phyloP scores from a whole-genome alignment of 306 rosid species.

The Quercus agrifolia region DNA sequence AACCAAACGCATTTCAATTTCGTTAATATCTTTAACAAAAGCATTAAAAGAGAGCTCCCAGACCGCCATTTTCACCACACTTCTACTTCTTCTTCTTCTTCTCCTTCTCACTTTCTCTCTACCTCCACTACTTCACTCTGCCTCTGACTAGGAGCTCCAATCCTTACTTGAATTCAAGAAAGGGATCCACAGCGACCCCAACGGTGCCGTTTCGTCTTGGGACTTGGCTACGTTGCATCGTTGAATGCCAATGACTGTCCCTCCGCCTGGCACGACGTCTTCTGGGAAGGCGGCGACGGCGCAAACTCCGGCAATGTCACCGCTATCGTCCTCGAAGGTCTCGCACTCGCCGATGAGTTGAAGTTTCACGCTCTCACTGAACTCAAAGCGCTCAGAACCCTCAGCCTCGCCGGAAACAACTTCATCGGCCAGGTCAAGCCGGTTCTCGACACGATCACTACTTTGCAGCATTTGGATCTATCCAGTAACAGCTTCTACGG shows the following conservation, averaged over 20 bases:
- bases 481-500: constrained; percentile 70
- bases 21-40: too few species aligned
- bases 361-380: constrained; percentile 69
- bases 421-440: constrained; percentile 76
- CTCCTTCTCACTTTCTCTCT: constrained; percentile 11
- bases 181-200: constrained; percentile 67
- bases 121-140: constrained; percentile 6
- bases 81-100: neutral
- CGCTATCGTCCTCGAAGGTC: constrained; percentile 49
- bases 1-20: too few species aligned
- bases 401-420: constrained; percentile 60
- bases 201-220: constrained; percentile 48
- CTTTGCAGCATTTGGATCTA: constrained; percentile 84
- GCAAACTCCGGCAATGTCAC: constrained; percentile 51
- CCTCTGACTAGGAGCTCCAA: constrained; percentile 63
- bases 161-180: constrained; percentile 82
- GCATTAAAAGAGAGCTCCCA: too few species aligned
- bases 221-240: neutral
- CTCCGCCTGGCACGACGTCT: constrained; percentile 51
- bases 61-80: too few species aligned
- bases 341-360: constrained; percentile 59
- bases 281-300: constrained; percentile 42
- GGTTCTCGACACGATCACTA: constrained; percentile 48
- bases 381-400: constrained; percentile 53
- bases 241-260: constrained; percentile 37